Evolutionary conservation across 2,329 filamentous ascomycete species (phyloP).

Genomic region (Achaetomium macrosporum): DNA sequence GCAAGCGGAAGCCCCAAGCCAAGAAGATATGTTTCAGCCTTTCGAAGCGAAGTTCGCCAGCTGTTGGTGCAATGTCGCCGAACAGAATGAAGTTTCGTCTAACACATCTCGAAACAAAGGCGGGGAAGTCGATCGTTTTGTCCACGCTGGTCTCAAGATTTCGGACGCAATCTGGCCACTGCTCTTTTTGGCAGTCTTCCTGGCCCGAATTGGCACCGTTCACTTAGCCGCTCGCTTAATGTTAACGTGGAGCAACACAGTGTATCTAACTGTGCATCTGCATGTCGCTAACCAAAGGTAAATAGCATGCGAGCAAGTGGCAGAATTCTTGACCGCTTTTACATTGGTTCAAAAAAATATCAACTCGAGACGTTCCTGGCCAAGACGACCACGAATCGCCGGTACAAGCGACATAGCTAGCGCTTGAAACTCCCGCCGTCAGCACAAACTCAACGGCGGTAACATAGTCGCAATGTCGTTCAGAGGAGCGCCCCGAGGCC

Average conservation of each 20-base stretch:
- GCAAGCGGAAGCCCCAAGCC: neutral
- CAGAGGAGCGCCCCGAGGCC: slow-evolving; percentile 45
- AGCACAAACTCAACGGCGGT: slow-evolving; percentile 14
- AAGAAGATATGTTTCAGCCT: neutral
- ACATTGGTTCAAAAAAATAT: slow-evolving; percentile 19
- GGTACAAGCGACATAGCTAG: slow-evolving; percentile 10
- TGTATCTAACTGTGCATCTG: neutral
- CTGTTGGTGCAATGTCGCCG: neutral
- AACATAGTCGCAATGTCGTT: slow-evolving; percentile 50
- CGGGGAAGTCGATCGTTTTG: neutral
- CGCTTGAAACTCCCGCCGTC: slow-evolving; percentile 8
- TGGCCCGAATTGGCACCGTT: neutral
- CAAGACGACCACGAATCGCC: slow-evolving; percentile 8
- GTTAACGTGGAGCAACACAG: slow-evolving; percentile 3
- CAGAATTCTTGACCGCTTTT: slow-evolving; percentile 23
- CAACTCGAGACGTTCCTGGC: neutral
- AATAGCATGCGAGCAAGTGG: neutral
- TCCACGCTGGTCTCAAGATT: slow-evolving; percentile 9
- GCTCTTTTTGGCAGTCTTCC: slow-evolving; percentile 14
- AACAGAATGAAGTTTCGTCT: neutral
- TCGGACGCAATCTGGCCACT: slow-evolving; percentile 22
- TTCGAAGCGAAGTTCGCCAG: too few relatives aligned
- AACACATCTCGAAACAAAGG: neutral
- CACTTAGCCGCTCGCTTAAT: too few relatives aligned
- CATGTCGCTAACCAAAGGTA: neutral